Conservation (phyloP, 2,329 filamentous ascomycete genomes). For the Exophiala calicioides region DNA sequence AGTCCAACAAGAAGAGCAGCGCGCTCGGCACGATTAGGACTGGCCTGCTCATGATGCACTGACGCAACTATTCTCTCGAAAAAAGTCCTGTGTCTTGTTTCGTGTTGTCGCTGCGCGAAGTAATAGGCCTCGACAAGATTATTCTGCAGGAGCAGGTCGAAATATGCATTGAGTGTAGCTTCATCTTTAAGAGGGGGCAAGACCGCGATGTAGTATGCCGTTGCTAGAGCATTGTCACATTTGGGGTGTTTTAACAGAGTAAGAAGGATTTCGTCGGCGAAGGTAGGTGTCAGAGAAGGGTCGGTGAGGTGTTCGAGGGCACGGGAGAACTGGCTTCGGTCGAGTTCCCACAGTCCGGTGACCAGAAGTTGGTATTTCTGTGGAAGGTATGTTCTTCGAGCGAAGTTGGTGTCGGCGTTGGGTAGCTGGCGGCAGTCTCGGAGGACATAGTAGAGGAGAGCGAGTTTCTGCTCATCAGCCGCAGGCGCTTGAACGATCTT, state of each 20-base stretch:
- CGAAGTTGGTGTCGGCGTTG: conserved; percentile 61
- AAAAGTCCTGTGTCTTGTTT: conserved; percentile 62
- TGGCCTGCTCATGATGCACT: conserved; percentile 51
- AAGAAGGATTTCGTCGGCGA: conserved; percentile 80
- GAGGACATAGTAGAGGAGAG: conserved; percentile 79
- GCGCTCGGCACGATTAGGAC: conserved; percentile 51
- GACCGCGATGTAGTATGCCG: conserved; percentile 77
- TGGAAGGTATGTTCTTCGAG: conserved; percentile 65
- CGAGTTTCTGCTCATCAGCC: conserved; percentile 75
- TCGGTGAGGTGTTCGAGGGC: conserved; percentile 77
- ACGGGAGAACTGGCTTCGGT: conserved; percentile 55
- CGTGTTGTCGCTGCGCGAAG: conserved; percentile 67
- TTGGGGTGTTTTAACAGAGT: conserved; percentile 59
- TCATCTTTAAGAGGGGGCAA: conserved; percentile 69
- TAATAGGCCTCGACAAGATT: conserved; percentile 72
- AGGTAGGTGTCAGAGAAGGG: conserved; percentile 72
- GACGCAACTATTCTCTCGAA: conserved; percentile 66
- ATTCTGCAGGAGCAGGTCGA: conserved; percentile 66
- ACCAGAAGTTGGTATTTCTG: conserved; percentile 78
- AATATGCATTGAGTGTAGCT: conserved; percentile 65
- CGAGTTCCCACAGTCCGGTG: conserved; percentile 78
- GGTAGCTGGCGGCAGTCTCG: conserved; percentile 66
- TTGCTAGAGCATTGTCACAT: conserved; percentile 64
- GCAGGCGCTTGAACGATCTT: conserved; percentile 66
- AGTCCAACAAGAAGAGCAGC: conserved; percentile 71